These are phyloP conservation scores for Suillus placidus DNA, from an alignment of 768 basidiomycete species.

Conservation along the genomic window DNA sequence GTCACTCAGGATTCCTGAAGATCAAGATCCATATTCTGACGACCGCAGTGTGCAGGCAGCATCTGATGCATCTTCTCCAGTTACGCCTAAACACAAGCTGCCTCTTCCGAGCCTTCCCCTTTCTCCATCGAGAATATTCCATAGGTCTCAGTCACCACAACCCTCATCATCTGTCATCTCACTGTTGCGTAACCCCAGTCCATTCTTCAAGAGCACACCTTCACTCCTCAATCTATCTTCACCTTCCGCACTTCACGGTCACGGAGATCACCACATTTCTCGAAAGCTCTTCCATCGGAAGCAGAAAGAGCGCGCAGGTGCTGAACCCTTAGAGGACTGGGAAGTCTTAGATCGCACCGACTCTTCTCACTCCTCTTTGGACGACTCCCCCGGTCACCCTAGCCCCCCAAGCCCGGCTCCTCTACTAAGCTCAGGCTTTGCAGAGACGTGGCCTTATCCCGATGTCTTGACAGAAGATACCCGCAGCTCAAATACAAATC, in stretches of 20 bases:
- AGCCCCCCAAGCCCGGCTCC: conserved; percentile 26
- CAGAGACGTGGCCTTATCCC: conserved; percentile 4
- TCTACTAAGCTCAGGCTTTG: neutral
- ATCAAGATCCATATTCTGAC: conserved; percentile 34
- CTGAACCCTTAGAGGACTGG: conserved; percentile 37
- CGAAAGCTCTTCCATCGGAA: conserved; percentile 39
- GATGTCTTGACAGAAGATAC: neutral
- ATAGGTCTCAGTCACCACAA: conserved; percentile 36
- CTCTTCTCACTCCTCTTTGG: conserved; percentile 28
- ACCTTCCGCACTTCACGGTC: conserved; percentile 26
- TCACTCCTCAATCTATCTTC: conserved; percentile 33
- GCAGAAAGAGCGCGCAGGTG: conserved; percentile 37
- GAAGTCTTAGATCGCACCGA: conserved; percentile 33
- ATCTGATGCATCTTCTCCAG: conserved; percentile 35
- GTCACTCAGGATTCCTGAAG: conserved; percentile 37
- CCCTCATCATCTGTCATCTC: conserved; percentile 39
- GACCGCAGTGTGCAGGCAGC: conserved; percentile 31
- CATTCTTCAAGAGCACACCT: conserved; percentile 38
- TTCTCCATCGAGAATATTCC: conserved; percentile 36
- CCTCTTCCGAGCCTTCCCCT: conserved; percentile 33
- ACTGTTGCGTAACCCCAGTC: conserved; percentile 36
- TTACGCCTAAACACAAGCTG: conserved; percentile 34
- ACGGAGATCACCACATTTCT: conserved; percentile 32
- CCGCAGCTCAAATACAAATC: neutral
- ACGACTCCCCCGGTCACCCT: conserved; percentile 25